Evolutionary conservation across 139 green algal species (phyloP).

Genomic region (Chlorella sp.): DNA sequence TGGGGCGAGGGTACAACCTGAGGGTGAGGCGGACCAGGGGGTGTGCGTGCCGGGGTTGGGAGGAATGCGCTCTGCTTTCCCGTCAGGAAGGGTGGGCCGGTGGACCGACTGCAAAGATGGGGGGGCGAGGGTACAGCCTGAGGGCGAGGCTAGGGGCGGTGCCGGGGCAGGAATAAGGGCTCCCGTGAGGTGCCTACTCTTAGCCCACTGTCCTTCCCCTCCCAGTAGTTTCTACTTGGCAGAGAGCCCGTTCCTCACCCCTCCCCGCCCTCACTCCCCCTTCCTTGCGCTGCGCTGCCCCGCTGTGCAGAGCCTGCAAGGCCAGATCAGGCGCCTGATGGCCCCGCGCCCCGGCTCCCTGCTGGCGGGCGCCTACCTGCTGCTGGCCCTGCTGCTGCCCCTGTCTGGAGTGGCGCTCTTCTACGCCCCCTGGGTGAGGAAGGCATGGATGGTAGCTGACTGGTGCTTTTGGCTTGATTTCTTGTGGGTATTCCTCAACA

Average conservation of each 20-base stretch:
- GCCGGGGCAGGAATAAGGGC: too few relatives aligned
- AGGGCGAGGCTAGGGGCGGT: background rate
- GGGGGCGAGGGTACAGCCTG: background rate
- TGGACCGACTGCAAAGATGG: background rate
- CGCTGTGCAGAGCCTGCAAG: background rate
- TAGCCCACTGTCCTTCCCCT: too few relatives aligned
- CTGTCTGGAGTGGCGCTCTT: background rate
- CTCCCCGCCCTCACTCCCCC: background rate
- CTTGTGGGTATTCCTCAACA: too few relatives aligned
- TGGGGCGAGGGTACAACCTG: background rate
- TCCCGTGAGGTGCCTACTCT: too few relatives aligned
- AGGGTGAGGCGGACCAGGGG: background rate
- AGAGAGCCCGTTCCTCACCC: too few relatives aligned
- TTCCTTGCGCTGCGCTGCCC: background rate
- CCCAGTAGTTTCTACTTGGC: too few relatives aligned
- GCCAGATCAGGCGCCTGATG: background rate
- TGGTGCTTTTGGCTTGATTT: background rate
- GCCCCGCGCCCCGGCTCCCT: background rate
- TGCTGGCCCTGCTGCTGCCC: conserved; percentile 12
- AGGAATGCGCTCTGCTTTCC: background rate
- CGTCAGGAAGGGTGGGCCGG: too few relatives aligned
- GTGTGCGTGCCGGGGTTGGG: background rate
- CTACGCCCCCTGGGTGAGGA: background rate
- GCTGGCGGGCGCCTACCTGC: background rate
- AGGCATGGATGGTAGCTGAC: background rate